A percentile compares a stretch with the other conserved stretches of the same genome.
phyloP scores from a whole-genome alignment of 2,329 filamentous ascomycete species.

The Ophiognomonia clavigignenti-juglandacearum region DNA sequence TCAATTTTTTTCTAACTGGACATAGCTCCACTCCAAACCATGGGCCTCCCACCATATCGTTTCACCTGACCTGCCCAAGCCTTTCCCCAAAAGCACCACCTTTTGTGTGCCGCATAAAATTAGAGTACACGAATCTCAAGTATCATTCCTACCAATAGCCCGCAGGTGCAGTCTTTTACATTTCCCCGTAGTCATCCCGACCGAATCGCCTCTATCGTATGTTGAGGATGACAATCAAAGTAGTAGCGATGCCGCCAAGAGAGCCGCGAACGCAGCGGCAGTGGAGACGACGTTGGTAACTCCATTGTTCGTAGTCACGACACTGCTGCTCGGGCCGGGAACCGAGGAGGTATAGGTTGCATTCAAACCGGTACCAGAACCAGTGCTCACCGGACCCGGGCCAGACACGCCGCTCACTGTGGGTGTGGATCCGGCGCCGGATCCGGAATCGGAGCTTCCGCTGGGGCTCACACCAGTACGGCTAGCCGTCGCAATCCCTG shows the following conservation, averaged over 20 bases:
- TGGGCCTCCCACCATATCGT: neutral
- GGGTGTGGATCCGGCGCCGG: slow-evolving; percentile 3
- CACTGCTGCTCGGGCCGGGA: neutral
- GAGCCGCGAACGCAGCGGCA: slow-evolving; percentile 6
- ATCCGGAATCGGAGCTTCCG: neutral
- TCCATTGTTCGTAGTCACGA: slow-evolving; percentile 2
- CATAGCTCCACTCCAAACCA: neutral
- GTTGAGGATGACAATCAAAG: neutral
- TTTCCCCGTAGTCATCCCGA: neutral
- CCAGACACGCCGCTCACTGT: no score
- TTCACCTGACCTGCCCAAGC: neutral
- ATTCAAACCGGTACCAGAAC: slow-evolving; percentile 6
- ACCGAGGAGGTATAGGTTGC: neutral
- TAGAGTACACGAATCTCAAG: neutral
- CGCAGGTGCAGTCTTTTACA: neutral
- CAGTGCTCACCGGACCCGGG: no score
- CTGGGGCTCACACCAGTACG: slow-evolving; percentile 4
- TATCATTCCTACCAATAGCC: neutral
- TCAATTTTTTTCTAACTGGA: neutral
- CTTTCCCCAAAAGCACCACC: neutral
- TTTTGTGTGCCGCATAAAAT: neutral
- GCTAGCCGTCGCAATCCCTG: neutral
- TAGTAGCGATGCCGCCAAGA: neutral
- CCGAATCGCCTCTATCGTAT: no score
- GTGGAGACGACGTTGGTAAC: slow-evolving; percentile 1